Evolutionary conservation across 2,329 filamentous ascomycete genomes (phyloP), one percentile per base, ranked within the genome.

Genomic region (Didymellaceae sp.): DNA sequence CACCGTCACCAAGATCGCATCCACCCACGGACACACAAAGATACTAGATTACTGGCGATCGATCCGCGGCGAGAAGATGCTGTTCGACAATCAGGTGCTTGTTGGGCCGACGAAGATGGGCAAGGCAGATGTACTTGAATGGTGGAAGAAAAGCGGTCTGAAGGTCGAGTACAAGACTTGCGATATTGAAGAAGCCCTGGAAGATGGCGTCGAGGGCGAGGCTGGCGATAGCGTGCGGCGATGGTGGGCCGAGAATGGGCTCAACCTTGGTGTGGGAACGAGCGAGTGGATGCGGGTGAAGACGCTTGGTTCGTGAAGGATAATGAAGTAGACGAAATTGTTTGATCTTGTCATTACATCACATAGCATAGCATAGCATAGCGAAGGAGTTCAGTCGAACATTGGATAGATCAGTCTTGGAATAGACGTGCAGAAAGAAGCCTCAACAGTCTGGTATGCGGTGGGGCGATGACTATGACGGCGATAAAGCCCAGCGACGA

Each of bases 91-190:
- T 41, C 88, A 93, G 63, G 89, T 94, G 1, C 82, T 97, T 1
- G 88, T 95, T 1, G 89, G 89, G 7, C 89, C 93, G 0, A 97
- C 92, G 1, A 90, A 91, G 63, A 89, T 93, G 68, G 90, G 91
- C 5, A 89, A 95, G 70, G 84, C 91, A 3, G 81, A 85, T 26
- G 91, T 96, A 17, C 77, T 97, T 6, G 90, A 96, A 70, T 97
- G 93, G 93, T 97, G 93, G 92, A 88, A 89, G 66, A 81, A 80
- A 44, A 88, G 86, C 62, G 85, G 86, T 0, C 80, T 92, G 61
- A 82, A 84, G 43, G 91, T 97, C 20, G 91, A 96, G 72, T 97
- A 96, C 74, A 92, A 93, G 72, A 96, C 91, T 1, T 96, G 91
- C 72, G 91, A 96, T 72, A 94, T 97, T 54, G 92, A 97, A 71